Evolutionary conservation across 2,329 filamentous ascomycete species (phyloP).

Genomic region (Calonectria pseudoreteaudii): DNA sequence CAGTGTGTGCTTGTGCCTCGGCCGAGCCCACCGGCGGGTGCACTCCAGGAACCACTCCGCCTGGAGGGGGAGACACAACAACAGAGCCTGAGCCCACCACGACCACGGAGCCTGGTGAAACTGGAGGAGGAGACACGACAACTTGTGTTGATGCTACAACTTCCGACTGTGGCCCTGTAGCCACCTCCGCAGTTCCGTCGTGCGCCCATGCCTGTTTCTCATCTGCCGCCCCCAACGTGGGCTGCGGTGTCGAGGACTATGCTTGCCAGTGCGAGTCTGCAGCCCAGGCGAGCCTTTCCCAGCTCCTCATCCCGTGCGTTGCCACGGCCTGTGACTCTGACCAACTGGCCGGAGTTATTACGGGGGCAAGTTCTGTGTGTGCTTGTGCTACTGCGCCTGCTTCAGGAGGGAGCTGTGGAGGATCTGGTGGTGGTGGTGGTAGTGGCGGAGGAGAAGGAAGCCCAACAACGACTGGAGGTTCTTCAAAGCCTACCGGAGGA

Average conservation of each 20-base stretch:
- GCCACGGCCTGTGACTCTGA: conserved; percentile 39
- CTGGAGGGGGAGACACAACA: neutral
- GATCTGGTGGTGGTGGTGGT: conserved; percentile 8
- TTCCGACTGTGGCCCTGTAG: conserved; percentile 41
- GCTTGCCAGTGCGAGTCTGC: conserved; percentile 43
- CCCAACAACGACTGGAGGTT: neutral
- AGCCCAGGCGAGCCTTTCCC: conserved; percentile 36
- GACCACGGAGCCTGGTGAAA: neutral
- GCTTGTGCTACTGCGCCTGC: conserved; percentile 30
- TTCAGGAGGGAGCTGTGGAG: conserved; percentile 11
- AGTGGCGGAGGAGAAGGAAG: neutral
- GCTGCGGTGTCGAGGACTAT: conserved; percentile 43
- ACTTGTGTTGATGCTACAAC: conserved; percentile 26
- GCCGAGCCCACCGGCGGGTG: conserved; percentile 11
- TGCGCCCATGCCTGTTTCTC: conserved; percentile 45
- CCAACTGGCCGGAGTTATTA: conserved; percentile 41
- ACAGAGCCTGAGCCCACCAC: neutral
- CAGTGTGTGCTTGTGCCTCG: conserved; percentile 12
- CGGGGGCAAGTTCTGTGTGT: conserved; percentile 41
- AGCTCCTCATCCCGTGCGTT: conserved; percentile 44
- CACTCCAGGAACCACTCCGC: neutral
- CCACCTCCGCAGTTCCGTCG: conserved; percentile 39
- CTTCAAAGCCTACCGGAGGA: neutral
- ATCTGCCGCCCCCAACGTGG: conserved; percentile 38
- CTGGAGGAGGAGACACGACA: conserved; percentile 6